Percentiles rank a stretch among this genome's conserved stretches.
Conservation (phyloP, 495 filamentous ascomycete species). For the Aspergillus homomorphus region DNA sequence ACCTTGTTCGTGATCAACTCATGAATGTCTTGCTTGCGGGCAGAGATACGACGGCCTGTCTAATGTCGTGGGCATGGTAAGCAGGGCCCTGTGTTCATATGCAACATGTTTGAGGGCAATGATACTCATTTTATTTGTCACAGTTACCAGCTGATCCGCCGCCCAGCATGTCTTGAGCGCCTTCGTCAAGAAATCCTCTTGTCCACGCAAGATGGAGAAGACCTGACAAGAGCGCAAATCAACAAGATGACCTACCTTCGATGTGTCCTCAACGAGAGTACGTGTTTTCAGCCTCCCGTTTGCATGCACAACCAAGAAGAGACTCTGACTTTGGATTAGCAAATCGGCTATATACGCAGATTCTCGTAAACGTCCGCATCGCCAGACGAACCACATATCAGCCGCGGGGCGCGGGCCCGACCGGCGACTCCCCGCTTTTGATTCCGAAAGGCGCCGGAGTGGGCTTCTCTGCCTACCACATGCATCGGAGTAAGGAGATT, state of each 20-base stretch:
- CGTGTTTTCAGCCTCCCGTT: not conserved
- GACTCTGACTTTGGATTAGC: constrained; percentile 14
- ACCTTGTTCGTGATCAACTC: constrained; percentile 52
- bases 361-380: constrained; percentile 71
- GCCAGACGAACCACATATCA: constrained; percentile 67
- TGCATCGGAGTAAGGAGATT: not conserved
- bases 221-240: constrained; percentile 34
- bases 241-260: constrained; percentile 38
- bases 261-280: constrained; percentile 44
- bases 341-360: constrained; percentile 65
- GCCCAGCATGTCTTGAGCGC: constrained; percentile 19
- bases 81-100: not conserved
- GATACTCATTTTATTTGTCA: too few species aligned
- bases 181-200: constrained; percentile 27
- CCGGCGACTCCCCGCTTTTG: not conserved
- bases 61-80: constrained; percentile 31
- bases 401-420: constrained; percentile 63
- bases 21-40: constrained; percentile 58
- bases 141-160: constrained; percentile 30
- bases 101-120: not conserved
- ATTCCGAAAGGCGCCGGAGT: not conserved
- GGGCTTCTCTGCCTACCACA: not conserved
- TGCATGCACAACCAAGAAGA: not conserved
- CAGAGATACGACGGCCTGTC: constrained; percentile 58
- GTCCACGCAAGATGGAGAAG: constrained; percentile 18